phyloP scores from a whole-genome alignment of 1,284 basidiomycete genomes.

The Heimioporus retisporus region DNA sequence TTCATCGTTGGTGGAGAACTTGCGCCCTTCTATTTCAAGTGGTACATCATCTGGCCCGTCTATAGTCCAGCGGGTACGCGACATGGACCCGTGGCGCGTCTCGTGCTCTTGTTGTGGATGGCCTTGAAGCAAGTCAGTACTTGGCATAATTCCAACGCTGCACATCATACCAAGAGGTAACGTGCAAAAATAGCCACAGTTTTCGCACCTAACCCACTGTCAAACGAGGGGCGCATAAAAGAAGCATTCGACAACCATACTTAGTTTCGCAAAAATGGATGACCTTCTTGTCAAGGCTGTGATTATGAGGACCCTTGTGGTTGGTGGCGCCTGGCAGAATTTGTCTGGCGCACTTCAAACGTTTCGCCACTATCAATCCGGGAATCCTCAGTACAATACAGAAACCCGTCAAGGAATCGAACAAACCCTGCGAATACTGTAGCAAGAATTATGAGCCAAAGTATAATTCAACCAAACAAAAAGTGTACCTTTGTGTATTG shows the following conservation, averaged over 20 bases:
- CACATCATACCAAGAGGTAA: conserved; percentile 56
- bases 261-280: conserved; percentile 63
- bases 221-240: background rate
- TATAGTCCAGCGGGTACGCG: conserved; percentile 62
- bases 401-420: too few species aligned
- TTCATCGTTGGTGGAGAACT: conserved; percentile 62
- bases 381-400: too few species aligned
- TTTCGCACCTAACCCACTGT: conserved; percentile 52
- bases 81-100: conserved; percentile 72
- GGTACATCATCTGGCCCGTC: conserved; percentile 56
- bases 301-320: conserved; percentile 55
- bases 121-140: conserved; percentile 37
- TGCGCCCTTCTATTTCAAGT: conserved; percentile 63
- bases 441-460: background rate
- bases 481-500: conserved; percentile 56
- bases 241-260: conserved; percentile 36
- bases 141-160: background rate
- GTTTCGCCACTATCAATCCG: conserved; percentile 52
- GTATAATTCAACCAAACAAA: background rate
- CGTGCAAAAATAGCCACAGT: conserved; percentile 68
- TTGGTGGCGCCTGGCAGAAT: conserved; percentile 50
- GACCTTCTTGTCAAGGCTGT: conserved; percentile 50
- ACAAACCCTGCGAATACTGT: conserved; percentile 38
- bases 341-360: conserved; percentile 56
- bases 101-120: conserved; percentile 68